Base-by-base conservation (phyloP, 2,329 filamentous ascomycete species). In the Sporothrix inflata region DNA sequence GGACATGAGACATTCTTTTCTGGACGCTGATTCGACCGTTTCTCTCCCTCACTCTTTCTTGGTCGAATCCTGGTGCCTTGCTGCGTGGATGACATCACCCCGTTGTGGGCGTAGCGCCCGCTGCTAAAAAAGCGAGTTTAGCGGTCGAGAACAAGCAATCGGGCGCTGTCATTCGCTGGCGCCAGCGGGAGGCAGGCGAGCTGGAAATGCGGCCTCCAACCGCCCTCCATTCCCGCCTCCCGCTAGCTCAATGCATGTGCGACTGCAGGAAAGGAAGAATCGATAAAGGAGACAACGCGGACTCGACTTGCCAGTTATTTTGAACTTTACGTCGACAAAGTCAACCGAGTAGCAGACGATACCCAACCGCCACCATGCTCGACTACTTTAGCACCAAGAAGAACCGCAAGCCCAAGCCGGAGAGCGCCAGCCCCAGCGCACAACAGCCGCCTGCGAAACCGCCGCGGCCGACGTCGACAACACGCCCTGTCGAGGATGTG, bases 301-400 rank as follows among this genome's bases (percentile, higher is more conserved):
- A 5, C 5, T 27, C 8, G 5, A 27, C 6, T 42, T 45, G 9
- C 34, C n/a, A 3, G 9, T 24, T 19, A 8, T 24, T 24, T 14
- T 63, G 1, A 9, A 5, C 30, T 63, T 21, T 4, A 24, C 38
- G 1, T 24, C 7, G 1, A 9, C 24, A 19, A 47, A 65, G 6
- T 16, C 40, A 42, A 12, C 61, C 6, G 16, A 16, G 4, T 12
- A 63, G 1, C 60, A 12, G 27, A 38, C 27, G 8, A 53, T 8
- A 51, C 65, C 19, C 24, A 71, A 42, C 70, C 74, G 63, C 65
- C 77, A 82, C 75, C 66, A 91, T 91, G 89, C 78, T 91, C 74
- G 88, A 91, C 79, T 90, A 88, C 79, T 86, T 91, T 75, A 81
- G 84, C 47, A 87, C 86, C 82, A 90, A 87, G 79, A 91, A 90